Evolutionary conservation across 768 basidiomycete genomes (phyloP).

Genomic region (Leccinum longicurvipes): DNA sequence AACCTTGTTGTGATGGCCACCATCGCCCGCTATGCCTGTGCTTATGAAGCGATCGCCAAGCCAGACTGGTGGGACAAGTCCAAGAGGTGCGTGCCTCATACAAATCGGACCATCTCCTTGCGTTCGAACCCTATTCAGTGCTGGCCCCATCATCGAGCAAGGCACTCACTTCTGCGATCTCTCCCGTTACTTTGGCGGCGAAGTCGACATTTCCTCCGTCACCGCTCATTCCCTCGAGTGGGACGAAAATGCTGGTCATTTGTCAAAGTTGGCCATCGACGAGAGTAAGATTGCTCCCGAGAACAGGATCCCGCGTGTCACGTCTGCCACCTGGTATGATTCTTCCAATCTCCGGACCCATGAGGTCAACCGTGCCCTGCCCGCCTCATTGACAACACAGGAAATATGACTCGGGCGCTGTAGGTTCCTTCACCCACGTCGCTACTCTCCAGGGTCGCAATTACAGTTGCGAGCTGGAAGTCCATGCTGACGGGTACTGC

Average conservation of each 20-base stretch:
- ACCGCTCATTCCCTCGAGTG: slow-evolving; percentile 88
- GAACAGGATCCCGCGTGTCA: slow-evolving; percentile 92
- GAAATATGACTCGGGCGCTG: slow-evolving; percentile 95
- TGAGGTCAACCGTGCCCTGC: slow-evolving; percentile 11
- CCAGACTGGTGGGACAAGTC: slow-evolving; percentile 94
- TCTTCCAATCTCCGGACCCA: slow-evolving; percentile 21
- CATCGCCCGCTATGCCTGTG: slow-evolving; percentile 90
- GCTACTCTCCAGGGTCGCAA: slow-evolving; percentile 89
- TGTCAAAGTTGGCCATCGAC: slow-evolving; percentile 79
- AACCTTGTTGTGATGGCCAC: slow-evolving; percentile 94
- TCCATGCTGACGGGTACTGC: slow-evolving; percentile 90
- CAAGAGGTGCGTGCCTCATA: slow-evolving; percentile 58
- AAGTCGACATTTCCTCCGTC: slow-evolving; percentile 81
- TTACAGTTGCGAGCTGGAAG: slow-evolving; percentile 93
- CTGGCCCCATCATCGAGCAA: slow-evolving; percentile 83
- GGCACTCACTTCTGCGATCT: slow-evolving; percentile 98
- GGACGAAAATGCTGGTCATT: slow-evolving; percentile 83
- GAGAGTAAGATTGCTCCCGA: slow-evolving; percentile 81
- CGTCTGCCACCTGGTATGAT: slow-evolving; percentile 81
- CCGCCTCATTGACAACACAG: slow-evolving; percentile 35
- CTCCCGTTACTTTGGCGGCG: slow-evolving; percentile 95
- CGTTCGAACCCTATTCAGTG: slow-evolving; percentile 34
- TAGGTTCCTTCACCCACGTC: slow-evolving; percentile 88
- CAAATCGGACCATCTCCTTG: not conserved
- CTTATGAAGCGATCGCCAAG: slow-evolving; percentile 77